Evolutionary conservation across 1,139 yeast genomes (phyloP).

Genomic region (Diutina catenulata): DNA sequence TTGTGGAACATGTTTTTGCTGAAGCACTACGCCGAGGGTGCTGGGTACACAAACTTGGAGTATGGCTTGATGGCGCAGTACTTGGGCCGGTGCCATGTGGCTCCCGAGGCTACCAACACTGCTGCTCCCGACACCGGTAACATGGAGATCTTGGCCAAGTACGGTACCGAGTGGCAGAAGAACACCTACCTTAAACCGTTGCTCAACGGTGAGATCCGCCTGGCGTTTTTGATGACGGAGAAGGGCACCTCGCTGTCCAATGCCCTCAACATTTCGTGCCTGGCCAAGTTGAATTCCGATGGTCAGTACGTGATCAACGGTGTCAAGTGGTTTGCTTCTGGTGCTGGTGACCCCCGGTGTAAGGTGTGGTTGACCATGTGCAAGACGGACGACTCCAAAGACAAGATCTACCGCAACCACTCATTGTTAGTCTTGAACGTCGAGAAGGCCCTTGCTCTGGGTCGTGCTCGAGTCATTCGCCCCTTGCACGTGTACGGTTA

Average conservation of each 20-base stretch:
- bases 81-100: slow-evolving; percentile 44
- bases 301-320: slow-evolving; percentile 52
- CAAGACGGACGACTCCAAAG: slow-evolving; percentile 31
- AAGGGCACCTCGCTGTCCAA: slow-evolving; percentile 56
- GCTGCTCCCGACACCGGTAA: slow-evolving; percentile 70
- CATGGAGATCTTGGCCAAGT: slow-evolving; percentile 56
- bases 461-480: slow-evolving; percentile 38
- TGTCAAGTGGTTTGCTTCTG: slow-evolving; percentile 67
- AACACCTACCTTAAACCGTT: slow-evolving; percentile 44
- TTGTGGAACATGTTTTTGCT: slow-evolving; percentile 59
- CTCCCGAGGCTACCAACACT: slow-evolving; percentile 56
- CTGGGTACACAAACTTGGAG: slow-evolving; percentile 47
- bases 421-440: slow-evolving; percentile 50
- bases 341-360: slow-evolving; percentile 64
- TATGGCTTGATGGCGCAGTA: slow-evolving; percentile 64
- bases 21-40: slow-evolving; percentile 45
- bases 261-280: slow-evolving; percentile 49
- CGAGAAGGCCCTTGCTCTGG: slow-evolving; percentile 38
- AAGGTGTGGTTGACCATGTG: slow-evolving; percentile 59
- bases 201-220: slow-evolving; percentile 46
- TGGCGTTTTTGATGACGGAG: slow-evolving; percentile 67
- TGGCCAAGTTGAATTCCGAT: slow-evolving; percentile 29
- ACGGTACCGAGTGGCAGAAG: slow-evolving; percentile 43
- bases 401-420: slow-evolving; percentile 37
- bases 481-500: slow-evolving; percentile 52